These are phyloP conservation scores for Fusarium ambrosium DNA, from an alignment of 2,329 filamentous ascomycete genomes.

Conservation along the genomic window DNA sequence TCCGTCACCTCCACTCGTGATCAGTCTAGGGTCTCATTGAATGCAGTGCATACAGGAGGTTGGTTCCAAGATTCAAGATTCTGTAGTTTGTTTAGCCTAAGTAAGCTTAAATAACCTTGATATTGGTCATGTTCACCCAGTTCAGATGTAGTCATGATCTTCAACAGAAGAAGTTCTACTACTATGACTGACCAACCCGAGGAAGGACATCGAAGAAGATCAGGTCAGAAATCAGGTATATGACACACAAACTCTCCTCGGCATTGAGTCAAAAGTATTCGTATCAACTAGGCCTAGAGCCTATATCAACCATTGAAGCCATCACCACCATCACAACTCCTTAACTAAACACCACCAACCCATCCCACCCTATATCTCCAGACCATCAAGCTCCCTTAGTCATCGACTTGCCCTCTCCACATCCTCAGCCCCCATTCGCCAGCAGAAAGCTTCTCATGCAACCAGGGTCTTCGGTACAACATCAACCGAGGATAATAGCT, in stretches of 20 bases:
- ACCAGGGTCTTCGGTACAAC: conserved; percentile 14
- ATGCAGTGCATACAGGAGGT: background rate
- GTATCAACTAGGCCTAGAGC: background rate
- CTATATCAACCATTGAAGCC: background rate
- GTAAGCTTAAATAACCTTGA: background rate
- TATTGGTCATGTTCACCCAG: background rate
- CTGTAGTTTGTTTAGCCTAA: background rate
- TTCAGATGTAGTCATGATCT: background rate
- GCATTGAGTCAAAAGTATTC: background rate
- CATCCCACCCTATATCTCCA: background rate
- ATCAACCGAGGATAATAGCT: conserved; percentile 27
- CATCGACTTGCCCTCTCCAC: background rate
- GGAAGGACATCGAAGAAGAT: background rate
- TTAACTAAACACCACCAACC: background rate
- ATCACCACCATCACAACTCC: background rate
- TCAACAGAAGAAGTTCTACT: background rate
- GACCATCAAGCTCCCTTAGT: background rate
- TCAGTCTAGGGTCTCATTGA: background rate
- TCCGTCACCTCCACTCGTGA: conserved; percentile 2
- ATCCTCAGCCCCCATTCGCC: conserved; percentile 14
- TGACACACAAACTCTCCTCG: background rate
- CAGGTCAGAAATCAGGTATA: background rate
- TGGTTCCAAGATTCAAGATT: background rate
- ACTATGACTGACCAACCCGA: background rate
- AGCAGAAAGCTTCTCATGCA: background rate